Evolutionary conservation across 2,329 filamentous ascomycete species (phyloP), one percentile per base, ranked within the genome.

Genomic region (Exophiala sp.): DNA sequence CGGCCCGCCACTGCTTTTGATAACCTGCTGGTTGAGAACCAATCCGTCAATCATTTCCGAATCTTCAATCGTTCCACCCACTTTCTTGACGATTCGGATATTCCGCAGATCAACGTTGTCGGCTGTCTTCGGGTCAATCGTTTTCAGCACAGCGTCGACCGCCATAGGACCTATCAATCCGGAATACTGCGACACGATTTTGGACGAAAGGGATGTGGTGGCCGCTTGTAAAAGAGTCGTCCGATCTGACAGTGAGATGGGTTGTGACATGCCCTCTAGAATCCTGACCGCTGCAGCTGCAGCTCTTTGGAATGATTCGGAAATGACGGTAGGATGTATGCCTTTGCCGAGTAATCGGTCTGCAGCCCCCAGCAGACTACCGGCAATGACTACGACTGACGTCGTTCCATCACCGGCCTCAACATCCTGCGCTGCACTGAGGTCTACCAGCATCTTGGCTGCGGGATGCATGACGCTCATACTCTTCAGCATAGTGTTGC

Each of bases 381-480:
- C 94, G 62, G 88, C 93, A 71, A 98, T 95, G 60, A 98, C 93
- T 23, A 98, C 93, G 21, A 98, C 93, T 2, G 91, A 97, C 29
- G 93, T 98, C 49, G 93, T 98, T 64, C 93, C 94, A 69, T 98
- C 93, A 73, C 93, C 93, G 57, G 93, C 93, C 71, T 98, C 93
- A 55, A 98, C 89, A 75, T 98, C 93, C 70, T 98, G 93, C 59
- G 93, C 93, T 60, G 93, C 88, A 64, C 91, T 94, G 56, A 98
- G 80, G 70, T 98, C 90, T 65, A 98, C 93, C 61, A 98, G 79
- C 93, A 98, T 98, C 76, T 95, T 96, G 44, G 93, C 93, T 42
- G 94, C 95, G n/a, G 93, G 93, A 68, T 98, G 93, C 85, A 98
- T 89, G 60, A 98, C 93, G 59, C 88, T 86, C 93, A 98, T 97